These are phyloP conservation scores for Geotrichum restrictum DNA, from an alignment of 1,139 yeast species.

Conservation along the genomic window DNA sequence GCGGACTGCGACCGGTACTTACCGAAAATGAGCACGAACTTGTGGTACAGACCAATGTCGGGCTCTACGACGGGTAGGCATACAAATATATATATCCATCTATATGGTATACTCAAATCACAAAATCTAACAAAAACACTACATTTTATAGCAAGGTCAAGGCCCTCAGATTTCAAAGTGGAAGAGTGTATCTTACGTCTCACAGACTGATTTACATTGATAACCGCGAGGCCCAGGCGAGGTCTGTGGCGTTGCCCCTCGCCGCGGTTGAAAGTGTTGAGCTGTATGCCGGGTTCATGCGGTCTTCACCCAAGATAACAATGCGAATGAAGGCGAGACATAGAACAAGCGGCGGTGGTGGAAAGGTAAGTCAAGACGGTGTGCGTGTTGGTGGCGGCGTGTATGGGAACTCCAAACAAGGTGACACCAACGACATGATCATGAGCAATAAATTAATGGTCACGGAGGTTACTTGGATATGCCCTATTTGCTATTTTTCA, in stretches of 20 bases:
- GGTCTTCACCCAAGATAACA: conserved; percentile 74
- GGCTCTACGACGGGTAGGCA: conserved; percentile 38
- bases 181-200: conserved; percentile 73
- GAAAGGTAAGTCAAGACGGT: too few species aligned
- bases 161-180: conserved; percentile 61
- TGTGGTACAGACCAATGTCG: conserved; percentile 35
- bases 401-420: too few species aligned
- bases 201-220: conserved; percentile 72
- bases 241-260: conserved; percentile 52
- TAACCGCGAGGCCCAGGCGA: conserved; percentile 41
- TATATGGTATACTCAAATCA: background rate
- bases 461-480: conserved; percentile 55
- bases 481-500: conserved; percentile 75
- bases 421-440: too few species aligned
- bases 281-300: conserved; percentile 56
- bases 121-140: background rate
- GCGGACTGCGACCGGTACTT: conserved; percentile 48
- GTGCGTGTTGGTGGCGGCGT: too few species aligned
- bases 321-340: conserved; percentile 40
- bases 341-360: conserved; percentile 15
- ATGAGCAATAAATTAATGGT: conserved; percentile 10
- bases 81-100: background rate
- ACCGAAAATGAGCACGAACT: conserved; percentile 45
- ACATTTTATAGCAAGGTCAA: conserved; percentile 51
- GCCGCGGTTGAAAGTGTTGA: conserved; percentile 46